A percentile compares a stretch with the other conserved stretches of the same genome.
phyloP scores from a whole-genome alignment of 192 early-diverging fungal genomes.

The Spizellomyces sp. region DNA sequence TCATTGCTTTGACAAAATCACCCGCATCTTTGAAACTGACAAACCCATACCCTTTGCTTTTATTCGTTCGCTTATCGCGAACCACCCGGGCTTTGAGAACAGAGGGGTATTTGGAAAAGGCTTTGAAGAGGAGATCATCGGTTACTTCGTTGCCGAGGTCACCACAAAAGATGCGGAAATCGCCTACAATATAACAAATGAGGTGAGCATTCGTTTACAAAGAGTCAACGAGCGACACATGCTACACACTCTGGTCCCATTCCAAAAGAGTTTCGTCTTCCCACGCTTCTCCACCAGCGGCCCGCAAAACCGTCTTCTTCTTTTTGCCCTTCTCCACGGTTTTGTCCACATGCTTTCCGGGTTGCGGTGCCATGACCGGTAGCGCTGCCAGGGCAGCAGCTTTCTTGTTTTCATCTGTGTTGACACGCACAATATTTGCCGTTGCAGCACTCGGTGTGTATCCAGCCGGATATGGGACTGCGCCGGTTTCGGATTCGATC shows the following conservation, averaged over 20 bases:
- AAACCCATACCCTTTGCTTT: conserved; percentile 93
- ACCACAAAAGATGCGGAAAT: conserved; percentile 92
- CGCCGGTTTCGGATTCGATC: conserved; percentile 12
- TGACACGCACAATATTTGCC: conserved; percentile 8
- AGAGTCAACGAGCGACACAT: not conserved
- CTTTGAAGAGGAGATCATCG: conserved; percentile 74
- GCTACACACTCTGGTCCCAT: conserved; percentile 73
- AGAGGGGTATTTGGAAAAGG: conserved; percentile 85
- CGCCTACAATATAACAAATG: conserved; percentile 53
- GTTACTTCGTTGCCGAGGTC: conserved; percentile 94
- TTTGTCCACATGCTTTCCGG: not conserved
- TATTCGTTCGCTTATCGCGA: conserved; percentile 79
- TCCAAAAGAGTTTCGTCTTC: conserved; percentile 84
- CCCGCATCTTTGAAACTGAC: conserved; percentile 88
- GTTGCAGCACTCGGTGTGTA: conserved; percentile 29
- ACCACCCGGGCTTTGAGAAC: conserved; percentile 84
- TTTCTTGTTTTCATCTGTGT: conserved; percentile 24
- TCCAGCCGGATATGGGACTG: conserved; percentile 27
- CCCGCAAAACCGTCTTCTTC: conserved; percentile 69
- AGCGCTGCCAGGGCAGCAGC: conserved; percentile 29
- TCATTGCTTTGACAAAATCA: conserved; percentile 91
- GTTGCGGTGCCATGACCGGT: conserved; percentile 1
- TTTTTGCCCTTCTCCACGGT: conserved; percentile 49
- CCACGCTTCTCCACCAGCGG: conserved; percentile 93
- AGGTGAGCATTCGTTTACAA: not conserved